Percentiles rank a stretch among this genome's conserved stretches.
Conservation (phyloP, 202 grass and related monocot genomes). For the Setaria viridis region DNA sequence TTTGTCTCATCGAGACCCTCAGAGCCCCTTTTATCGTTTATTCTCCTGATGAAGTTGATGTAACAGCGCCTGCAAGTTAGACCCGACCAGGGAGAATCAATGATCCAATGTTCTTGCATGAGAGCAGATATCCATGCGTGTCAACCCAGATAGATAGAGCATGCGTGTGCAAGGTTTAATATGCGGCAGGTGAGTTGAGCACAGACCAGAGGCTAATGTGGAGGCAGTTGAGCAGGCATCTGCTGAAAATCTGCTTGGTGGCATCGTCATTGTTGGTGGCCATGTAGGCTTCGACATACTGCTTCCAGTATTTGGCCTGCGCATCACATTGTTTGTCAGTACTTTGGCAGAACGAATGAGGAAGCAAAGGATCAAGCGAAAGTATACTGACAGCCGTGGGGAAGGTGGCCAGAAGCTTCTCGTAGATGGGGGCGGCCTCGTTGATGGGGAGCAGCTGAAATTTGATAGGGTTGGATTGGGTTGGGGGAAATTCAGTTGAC, state of each 20-base stretch:
- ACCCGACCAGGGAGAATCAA: constrained; percentile 28
- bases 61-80: constrained; percentile 79
- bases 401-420: constrained; percentile 83
- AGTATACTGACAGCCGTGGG: constrained; percentile 71
- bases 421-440: constrained; percentile 81
- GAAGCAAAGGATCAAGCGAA: neutral
- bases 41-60: constrained; percentile 82
- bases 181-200: neutral
- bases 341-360: neutral
- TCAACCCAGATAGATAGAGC: neutral
- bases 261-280: constrained; percentile 71
- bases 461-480: neutral
- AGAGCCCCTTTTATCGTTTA: constrained; percentile 81
- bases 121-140: neutral
- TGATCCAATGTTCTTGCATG: neutral
- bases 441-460: constrained; percentile 71
- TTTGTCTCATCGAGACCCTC: constrained; percentile 90
- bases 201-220: constrained; percentile 85
- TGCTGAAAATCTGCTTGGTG: constrained; percentile 92
- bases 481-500: constrained; percentile 12
- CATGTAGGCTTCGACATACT: constrained; percentile 95
- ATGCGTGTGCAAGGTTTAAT: neutral
- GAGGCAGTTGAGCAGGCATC: constrained; percentile 90
- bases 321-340: constrained; percentile 1
- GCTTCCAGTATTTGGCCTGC: constrained; percentile 97